Conservation (phyloP, 495 filamentous ascomycete species). For the Penicillium ucsense region DNA sequence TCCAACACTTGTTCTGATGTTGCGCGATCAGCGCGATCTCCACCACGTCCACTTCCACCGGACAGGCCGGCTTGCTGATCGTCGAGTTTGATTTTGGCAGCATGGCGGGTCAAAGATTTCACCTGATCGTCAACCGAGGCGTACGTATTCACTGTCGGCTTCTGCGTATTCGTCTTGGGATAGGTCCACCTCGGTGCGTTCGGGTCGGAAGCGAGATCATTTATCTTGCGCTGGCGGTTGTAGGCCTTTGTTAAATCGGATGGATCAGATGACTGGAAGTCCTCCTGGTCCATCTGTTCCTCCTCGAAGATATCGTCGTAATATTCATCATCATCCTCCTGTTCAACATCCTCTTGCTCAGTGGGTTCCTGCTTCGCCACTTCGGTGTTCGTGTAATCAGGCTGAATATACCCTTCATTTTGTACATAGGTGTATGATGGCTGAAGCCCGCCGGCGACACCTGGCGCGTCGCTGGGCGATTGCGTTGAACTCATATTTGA, state of each 20-base stretch:
- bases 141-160: slow-evolving; percentile 68
- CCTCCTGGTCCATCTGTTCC: slow-evolving; percentile 46
- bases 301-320: slow-evolving; percentile 48
- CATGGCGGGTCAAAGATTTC: slow-evolving; percentile 70
- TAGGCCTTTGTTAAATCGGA: slow-evolving; percentile 79
- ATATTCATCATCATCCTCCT: slow-evolving; percentile 47
- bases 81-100: slow-evolving; percentile 79
- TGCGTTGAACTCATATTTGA: slow-evolving; percentile 20
- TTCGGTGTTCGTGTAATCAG: slow-evolving; percentile 22
- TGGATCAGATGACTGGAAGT: slow-evolving; percentile 48
- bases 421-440: slow-evolving; percentile 46
- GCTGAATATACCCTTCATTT: slow-evolving; percentile 43
- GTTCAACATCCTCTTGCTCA: slow-evolving; percentile 24
- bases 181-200: slow-evolving; percentile 46
- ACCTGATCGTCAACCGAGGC: slow-evolving; percentile 82
- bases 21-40: slow-evolving; percentile 83
- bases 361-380: slow-evolving; percentile 27
- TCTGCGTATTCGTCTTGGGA: slow-evolving; percentile 75
- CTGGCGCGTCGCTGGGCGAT: slow-evolving; percentile 10
- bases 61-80: slow-evolving; percentile 45
- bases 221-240: slow-evolving; percentile 66
- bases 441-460: slow-evolving; percentile 35
- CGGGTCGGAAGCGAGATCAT: slow-evolving; percentile 48
- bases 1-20: slow-evolving; percentile 92
- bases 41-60: slow-evolving; percentile 39